phyloP scores from a whole-genome alignment of 2,329 filamentous ascomycete genomes.

The Escovopsis weberi region DNA sequence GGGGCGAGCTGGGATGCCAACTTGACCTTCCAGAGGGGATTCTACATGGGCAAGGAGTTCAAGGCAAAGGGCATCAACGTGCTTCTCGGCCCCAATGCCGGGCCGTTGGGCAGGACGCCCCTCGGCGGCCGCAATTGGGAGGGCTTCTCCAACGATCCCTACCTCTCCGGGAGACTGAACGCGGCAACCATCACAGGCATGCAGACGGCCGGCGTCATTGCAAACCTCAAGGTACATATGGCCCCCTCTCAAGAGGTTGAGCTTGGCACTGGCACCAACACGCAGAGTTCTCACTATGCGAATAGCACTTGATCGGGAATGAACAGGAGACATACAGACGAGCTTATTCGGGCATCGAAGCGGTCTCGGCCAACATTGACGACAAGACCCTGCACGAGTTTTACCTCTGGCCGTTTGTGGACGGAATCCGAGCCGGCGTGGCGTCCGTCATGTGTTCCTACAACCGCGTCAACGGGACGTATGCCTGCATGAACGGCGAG shows the following conservation, averaged over 20 bases:
- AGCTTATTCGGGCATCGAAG: constrained; percentile 29
- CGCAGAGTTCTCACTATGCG: neutral
- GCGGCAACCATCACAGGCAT: constrained; percentile 62
- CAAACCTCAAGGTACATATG: constrained; percentile 45
- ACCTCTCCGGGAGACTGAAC: constrained; percentile 54
- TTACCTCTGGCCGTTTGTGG: constrained; percentile 52
- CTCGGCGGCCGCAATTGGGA: constrained; percentile 64
- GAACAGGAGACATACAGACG: constrained; percentile 42
- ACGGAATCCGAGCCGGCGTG: constrained; percentile 42
- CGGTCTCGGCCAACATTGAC: constrained; percentile 47
- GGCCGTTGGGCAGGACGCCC: constrained; percentile 55
- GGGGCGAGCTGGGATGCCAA: constrained; percentile 39
- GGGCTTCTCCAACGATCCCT: constrained; percentile 56
- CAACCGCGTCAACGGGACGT: constrained; percentile 57
- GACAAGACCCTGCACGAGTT: constrained; percentile 51
- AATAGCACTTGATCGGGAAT: constrained; percentile 41
- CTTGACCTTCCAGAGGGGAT: constrained; percentile 34
- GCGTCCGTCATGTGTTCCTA: constrained; percentile 54
- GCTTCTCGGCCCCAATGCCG: constrained; percentile 55
- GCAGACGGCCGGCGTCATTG: constrained; percentile 65
- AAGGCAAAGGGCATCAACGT: constrained; percentile 48
- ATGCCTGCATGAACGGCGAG: constrained; percentile 59
- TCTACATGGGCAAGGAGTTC: constrained; percentile 42
- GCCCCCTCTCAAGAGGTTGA: no score
- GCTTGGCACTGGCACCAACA: no score